Conservation (phyloP, 306 rosid species). For the Canavalia ensiformis region DNA sequence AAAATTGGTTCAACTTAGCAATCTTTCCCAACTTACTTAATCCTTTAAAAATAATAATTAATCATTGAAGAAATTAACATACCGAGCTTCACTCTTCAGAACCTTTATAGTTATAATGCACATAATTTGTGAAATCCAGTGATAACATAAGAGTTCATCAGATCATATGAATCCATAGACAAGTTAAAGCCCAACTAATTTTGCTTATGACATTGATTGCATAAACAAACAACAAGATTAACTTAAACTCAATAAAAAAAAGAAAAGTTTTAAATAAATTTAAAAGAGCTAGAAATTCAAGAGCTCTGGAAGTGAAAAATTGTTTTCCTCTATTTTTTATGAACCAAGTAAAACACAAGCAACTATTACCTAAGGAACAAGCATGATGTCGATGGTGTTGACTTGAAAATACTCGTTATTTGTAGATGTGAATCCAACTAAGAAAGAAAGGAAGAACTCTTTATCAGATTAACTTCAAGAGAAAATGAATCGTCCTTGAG, state of each 20-base stretch:
- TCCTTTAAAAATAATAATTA: conserved; percentile 1
- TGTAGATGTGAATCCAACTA: conserved; percentile 88
- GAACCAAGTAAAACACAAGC: conserved; percentile 36
- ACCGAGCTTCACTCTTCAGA: conserved; percentile 25
- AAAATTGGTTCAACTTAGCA: background rate
- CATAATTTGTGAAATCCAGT: conserved; percentile 31
- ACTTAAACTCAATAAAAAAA: background rate
- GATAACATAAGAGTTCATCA: conserved; percentile 35
- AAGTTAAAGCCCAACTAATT: conserved; percentile 87
- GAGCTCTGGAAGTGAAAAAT: background rate
- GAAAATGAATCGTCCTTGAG: too few species aligned
- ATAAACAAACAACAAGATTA: conserved; percentile 31
- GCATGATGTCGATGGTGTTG: conserved; percentile 94
- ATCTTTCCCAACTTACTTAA: conserved; percentile 9
- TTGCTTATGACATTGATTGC: conserved; percentile 98
- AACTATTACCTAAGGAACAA: conserved; percentile 83
- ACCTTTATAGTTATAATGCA: background rate
- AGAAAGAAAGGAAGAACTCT: conserved; percentile 78
- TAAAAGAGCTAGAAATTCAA: conserved; percentile 19
- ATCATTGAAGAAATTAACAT: conserved; percentile 11
- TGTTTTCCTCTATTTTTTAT: conserved; percentile 32
- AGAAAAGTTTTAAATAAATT: too few species aligned
- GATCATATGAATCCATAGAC: conserved; percentile 94
- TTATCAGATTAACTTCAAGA: too few species aligned
- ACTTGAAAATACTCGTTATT: conserved; percentile 82